These are phyloP conservation scores for Pseudopyrenochaeta lycopersici DNA, from an alignment of 2,329 filamentous ascomycete species.

Conservation along the genomic window DNA sequence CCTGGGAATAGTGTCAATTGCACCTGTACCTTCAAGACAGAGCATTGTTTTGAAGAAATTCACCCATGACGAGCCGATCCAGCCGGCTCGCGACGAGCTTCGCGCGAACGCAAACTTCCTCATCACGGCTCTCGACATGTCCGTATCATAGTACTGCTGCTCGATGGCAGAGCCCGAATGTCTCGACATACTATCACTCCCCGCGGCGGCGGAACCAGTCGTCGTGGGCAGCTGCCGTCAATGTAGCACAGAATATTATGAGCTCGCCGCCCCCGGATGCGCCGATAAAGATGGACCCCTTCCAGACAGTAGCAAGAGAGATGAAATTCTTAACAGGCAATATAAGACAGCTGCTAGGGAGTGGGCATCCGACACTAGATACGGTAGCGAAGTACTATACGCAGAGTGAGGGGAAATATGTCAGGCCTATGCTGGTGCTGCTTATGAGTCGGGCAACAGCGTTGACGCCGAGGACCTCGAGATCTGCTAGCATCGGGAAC, in stretches of 20 bases:
- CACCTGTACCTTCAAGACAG: constrained; percentile 10
- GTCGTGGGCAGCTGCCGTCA: constrained; percentile 79
- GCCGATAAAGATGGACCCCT: constrained; percentile 82
- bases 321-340: constrained; percentile 96
- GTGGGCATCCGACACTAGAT: constrained; percentile 92
- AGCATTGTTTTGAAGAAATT: constrained; percentile 2
- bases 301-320: constrained; percentile 91
- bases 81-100: constrained; percentile 47
- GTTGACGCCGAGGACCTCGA: constrained; percentile 69
- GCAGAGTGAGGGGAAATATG: constrained; percentile 94
- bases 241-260: constrained; percentile 73
- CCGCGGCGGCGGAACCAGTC: constrained; percentile 63
- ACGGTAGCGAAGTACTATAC: constrained; percentile 98
- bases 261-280: constrained; percentile 67
- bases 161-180: constrained; percentile 17
- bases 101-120: constrained; percentile 29
- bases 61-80: constrained; percentile 44
- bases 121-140: constrained; percentile 35
- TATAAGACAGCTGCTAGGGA: constrained; percentile 90
- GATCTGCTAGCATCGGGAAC: constrained; percentile 26
- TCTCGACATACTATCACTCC: constrained; percentile 47
- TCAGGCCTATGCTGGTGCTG: constrained; percentile 91
- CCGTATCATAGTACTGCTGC: constrained; percentile 18
- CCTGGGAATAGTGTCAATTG: constrained; percentile 34
- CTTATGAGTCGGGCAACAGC: constrained; percentile 95